Base-by-base conservation (phyloP, 495 filamentous ascomycete species). In the Penicillium simplicissimum region DNA sequence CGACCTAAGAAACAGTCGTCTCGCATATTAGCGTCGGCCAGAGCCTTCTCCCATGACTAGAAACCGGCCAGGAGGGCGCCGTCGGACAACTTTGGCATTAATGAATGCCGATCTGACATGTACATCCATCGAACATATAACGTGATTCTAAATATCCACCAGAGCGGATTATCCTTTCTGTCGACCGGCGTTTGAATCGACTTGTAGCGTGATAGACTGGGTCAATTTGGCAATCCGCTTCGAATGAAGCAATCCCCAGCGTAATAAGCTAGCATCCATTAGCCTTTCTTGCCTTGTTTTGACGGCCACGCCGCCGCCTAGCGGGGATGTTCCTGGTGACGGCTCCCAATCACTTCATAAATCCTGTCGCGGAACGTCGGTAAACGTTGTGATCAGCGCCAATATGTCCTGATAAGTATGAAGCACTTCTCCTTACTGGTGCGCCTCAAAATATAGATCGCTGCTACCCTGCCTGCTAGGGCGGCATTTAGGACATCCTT, bases 61-160 rank as follows among this genome's bases (percentile, higher is more conserved):
- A 55, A 17, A 7, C 43, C 17, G 8, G 36, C 40, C 34, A 31
- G 21, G 19, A 28, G 28, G 45, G n/a, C 13, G 10, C 21, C 19
- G 17, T 19, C 48, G 10, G 17, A 13, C 11, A 36, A 8, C 21
- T 11, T 17, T 49, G 49, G 49, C 28, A n/a, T 17, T 6, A n/a
- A 6, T 1, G 33, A 25, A 8, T 11, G 45, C 8, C 15, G 28
- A 48, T 58, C 55, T 58, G 42, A 51, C 56, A 51, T 51, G 56
- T 58, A 25, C 51, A 21, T 49, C 31, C 4, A 14, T 31, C 2
- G 19, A 37, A 42, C 43, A 58, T 5, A 58, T 17, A 42, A 43
- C 28, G 55, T 33, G 45, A 49, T 49, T 31, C 31, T 23, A 49
- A 49, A n/a, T 7, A 4, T 31, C 25, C 25, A 28, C 25, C 0